Conservation (phyloP, 2,329 filamentous ascomycete genomes). For the Gaeumannomyces tritici region DNA sequence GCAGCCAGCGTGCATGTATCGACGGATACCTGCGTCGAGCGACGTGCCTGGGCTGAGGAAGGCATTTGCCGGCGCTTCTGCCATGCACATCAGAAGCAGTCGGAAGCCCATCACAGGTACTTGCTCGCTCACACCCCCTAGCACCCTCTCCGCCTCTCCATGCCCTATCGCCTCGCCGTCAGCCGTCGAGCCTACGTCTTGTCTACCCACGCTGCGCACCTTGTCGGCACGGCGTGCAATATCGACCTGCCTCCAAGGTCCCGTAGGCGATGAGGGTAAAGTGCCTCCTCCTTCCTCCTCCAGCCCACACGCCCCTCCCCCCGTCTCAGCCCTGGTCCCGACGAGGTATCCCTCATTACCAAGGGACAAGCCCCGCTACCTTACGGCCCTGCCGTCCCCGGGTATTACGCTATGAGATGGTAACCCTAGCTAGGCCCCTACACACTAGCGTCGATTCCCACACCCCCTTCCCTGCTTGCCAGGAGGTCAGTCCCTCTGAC, state of each 20-base stretch:
- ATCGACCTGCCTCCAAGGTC: neutral
- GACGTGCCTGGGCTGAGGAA: neutral
- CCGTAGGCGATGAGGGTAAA: neutral
- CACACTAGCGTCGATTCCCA: neutral
- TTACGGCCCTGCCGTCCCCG: neutral
- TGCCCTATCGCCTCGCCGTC: neutral
- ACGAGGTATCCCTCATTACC: neutral
- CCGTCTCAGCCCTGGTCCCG: neutral
- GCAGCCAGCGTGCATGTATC: too few species aligned
- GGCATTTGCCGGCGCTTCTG: neutral
- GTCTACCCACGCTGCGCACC: neutral
- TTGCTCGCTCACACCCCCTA: neutral
- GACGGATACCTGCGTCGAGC: neutral
- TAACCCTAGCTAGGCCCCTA: neutral
- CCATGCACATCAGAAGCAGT: neutral
- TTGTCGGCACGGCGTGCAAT: neutral
- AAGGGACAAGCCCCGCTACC: conserved; percentile 2
- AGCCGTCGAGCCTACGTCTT: neutral
- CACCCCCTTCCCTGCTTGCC: neutral
- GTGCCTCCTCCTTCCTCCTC: neutral
- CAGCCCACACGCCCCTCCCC: neutral
- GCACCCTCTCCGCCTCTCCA: neutral
- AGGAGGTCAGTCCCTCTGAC: neutral
- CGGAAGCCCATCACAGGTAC: too few species aligned
- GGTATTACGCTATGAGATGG: conserved; percentile 2